These are phyloP conservation scores for Capronia americana DNA, from an alignment of 2,329 filamentous ascomycete genomes.

Conservation along the genomic window DNA sequence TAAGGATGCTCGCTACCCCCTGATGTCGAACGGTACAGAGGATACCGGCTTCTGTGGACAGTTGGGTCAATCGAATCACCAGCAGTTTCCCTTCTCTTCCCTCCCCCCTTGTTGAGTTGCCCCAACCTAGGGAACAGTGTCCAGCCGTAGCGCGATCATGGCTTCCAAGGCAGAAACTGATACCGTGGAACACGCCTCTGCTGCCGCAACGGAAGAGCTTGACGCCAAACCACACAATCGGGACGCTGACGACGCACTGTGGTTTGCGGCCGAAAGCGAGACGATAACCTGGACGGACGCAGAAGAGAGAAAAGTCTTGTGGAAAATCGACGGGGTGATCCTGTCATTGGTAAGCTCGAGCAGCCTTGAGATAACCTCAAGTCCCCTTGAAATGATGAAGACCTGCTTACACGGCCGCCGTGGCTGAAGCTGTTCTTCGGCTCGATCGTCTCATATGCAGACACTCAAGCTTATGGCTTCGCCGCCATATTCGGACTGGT, in stretches of 20 bases:
- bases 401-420: too few species aligned
- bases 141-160: neutral
- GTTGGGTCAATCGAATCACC: too few species aligned
- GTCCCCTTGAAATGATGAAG: too few species aligned
- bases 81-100: neutral
- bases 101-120: neutral
- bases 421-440: constrained; percentile 16
- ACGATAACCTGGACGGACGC: constrained; percentile 15
- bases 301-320: constrained; percentile 21
- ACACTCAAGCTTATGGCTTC: constrained; percentile 25
- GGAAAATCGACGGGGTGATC: constrained; percentile 24
- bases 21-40: too few species aligned
- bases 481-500: constrained; percentile 24
- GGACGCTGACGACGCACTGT: constrained; percentile 18
- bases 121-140: neutral
- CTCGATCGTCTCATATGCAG: constrained; percentile 20
- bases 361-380: neutral
- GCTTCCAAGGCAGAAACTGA: constrained; percentile 16
- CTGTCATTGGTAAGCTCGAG: constrained; percentile 21
- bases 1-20: neutral
- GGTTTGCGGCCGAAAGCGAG: constrained; percentile 14
- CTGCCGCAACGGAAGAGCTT: neutral
- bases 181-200: constrained; percentile 10
- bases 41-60: too few species aligned
- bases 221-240: constrained; percentile 13